Conservation (phyloP, 1,139 yeast species). For the Pichiaceae sp. region DNA sequence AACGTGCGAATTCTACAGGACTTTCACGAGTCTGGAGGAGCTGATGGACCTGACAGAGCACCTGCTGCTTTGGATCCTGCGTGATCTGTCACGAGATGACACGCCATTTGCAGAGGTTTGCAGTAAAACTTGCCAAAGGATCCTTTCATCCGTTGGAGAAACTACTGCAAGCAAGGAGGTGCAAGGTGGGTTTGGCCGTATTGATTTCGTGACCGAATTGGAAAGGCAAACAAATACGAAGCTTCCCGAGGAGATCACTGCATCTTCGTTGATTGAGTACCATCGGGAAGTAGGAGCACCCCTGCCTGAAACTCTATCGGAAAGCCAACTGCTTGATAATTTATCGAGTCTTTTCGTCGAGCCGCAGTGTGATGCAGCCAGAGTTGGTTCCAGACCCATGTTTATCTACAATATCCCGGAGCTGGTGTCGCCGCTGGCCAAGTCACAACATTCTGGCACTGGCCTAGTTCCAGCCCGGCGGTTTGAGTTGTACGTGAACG, state of each 20-base stretch:
- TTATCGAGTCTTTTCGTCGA: conserved; percentile 60
- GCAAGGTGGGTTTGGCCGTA: conserved; percentile 27
- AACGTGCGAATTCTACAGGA: conserved; percentile 86
- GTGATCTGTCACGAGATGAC: conserved; percentile 10
- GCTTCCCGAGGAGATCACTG: conserved; percentile 33
- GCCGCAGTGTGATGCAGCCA: conserved; percentile 34
- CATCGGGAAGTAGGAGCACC: conserved; percentile 21
- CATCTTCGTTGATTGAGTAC: conserved; percentile 32
- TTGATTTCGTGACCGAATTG: conserved; percentile 56
- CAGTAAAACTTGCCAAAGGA: conserved; percentile 20
- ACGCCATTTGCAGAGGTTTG: conserved; percentile 15
- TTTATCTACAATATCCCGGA: conserved; percentile 81
- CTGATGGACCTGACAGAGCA: conserved; percentile 59
- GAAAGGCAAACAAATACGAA: conserved; percentile 35
- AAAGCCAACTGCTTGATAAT: conserved; percentile 56
- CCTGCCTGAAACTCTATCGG: conserved; percentile 35
- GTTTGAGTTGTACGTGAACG: conserved; percentile 76
- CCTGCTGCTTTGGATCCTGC: conserved; percentile 35
- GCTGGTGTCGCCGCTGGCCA: conserved; percentile 80
- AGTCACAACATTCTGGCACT: conserved; percentile 40
- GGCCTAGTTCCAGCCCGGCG: conserved; percentile 44
- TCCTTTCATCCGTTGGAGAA: conserved; percentile 7
- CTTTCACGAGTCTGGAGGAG: conserved; percentile 63
- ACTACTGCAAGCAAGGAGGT: conserved; percentile 8
- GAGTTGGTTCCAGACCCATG: conserved; percentile 41